Percentiles rank a stretch among this genome's conserved stretches.
Conservation (phyloP, 345 rosid species). For the Turnera subulata region DNA sequence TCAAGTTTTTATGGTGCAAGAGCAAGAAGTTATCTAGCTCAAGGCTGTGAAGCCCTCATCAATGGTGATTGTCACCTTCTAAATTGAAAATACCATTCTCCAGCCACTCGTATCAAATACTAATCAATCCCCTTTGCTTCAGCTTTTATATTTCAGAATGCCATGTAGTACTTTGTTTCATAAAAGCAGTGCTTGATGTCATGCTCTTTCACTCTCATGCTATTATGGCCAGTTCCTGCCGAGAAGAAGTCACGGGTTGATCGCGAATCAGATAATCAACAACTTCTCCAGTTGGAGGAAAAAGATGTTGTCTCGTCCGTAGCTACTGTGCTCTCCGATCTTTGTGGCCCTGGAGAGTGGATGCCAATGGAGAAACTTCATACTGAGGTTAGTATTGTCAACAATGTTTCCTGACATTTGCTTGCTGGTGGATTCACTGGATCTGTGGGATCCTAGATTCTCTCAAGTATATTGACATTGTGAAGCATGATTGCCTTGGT, state of each 20-base stretch:
- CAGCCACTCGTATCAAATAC: too few relatives aligned
- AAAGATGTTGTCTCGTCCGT: slow-evolving; percentile 99
- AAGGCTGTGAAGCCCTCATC: background rate
- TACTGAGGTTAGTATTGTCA: slow-evolving; percentile 47
- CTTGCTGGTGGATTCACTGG: background rate
- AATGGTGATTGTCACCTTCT: background rate
- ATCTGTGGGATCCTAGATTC: background rate
- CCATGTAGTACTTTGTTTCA: background rate
- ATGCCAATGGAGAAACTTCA: slow-evolving; percentile 98
- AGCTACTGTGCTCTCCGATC: slow-evolving; percentile 93
- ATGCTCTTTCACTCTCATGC: slow-evolving; percentile 19
- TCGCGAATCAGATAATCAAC: slow-evolving; percentile 94
- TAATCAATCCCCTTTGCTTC: background rate
- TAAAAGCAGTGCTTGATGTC: background rate
- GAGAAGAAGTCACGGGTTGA: slow-evolving; percentile 84
- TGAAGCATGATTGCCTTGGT: too few relatives aligned
- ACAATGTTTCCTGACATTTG: background rate
- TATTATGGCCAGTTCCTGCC: slow-evolving; percentile 27
- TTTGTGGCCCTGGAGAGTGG: slow-evolving; percentile 99
- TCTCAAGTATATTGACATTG: too few relatives aligned
- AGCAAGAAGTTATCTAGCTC: background rate
- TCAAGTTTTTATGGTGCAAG: too few relatives aligned
- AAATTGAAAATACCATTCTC: background rate
- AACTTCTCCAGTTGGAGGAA: slow-evolving; percentile 83
- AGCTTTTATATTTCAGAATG: background rate